Base-by-base conservation (phyloP, 176 grass and related monocot genomes). In the Aegilops bicornis region DNA sequence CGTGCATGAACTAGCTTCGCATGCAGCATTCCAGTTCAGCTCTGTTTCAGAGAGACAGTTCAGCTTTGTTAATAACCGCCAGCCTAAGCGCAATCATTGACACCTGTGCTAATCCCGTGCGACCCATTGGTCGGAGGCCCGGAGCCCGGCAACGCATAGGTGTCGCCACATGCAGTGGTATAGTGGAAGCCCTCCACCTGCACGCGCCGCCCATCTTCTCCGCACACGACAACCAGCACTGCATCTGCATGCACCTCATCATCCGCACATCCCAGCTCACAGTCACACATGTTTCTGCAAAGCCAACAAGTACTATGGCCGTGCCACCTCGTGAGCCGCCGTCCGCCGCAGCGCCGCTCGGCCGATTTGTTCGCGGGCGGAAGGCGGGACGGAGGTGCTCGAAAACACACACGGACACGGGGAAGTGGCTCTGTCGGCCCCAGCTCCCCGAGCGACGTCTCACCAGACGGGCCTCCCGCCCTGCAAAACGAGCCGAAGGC, bases 391-490 rank as follows among this genome's bases (percentile, higher is more conserved):
- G 19, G 56, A 22, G 56, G 56, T 1, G 19, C 56, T 22, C 7
- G 19, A 22, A 22, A 59, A 22, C 84, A 4, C 50, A 2, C 50
- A 2, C 50, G 50, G 16, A 54, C 50, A 54, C 50, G 50, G 79
- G 19, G 52, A 22, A 27, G 75, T 7, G 42, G 37, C 15, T 15
- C 15, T 82, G 79, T 16, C n/a, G 79, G 37, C 60, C 48, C n/a
- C 29, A 16, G 39, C 84, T 22, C 52, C 52, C 39, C 65, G 52
- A 87, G 84, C 79, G 80, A 90, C 66, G 1, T 59, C 67, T 56
- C 74, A 84, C 89, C 66, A 60, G 66, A 79, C 56, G 56, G 56
- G 19, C 56, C 56, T 8, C 19, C 1, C 50, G 6, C 56, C 19
- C 56, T 59, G 0, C 8, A n/a, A 13, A 82, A 36, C 16, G 2